Base-by-base conservation (phyloP, 2,329 filamentous ascomycete species). In the Alternaria conjuncta region DNA sequence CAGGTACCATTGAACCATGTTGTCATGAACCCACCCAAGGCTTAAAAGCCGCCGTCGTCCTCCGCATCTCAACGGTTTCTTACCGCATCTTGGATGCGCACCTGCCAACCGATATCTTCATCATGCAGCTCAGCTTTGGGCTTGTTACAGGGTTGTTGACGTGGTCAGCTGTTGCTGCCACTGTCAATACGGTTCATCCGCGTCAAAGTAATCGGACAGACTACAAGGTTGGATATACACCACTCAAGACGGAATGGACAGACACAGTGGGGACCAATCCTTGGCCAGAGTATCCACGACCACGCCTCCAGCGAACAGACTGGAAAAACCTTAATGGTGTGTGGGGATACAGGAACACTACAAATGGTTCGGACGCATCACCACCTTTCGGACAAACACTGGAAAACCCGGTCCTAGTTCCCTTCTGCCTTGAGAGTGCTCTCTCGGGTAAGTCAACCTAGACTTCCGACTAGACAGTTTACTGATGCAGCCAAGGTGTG, bases 301-400 rank as follows among this genome's bases (percentile, higher is more conserved):
- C 87, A 3, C 86, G 85, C 67, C 82, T 89, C 9, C 82, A 83
- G 36, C 84, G 87, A 5, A 79, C 85, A 5, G 70, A 78, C 6
- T 89, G 87, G 87, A 78, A 85, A 73, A 87, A 81, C 47, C 79
- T 89, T 6, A 88, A 89, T 61, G 87, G 87, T 0, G 82, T 89
- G 5, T 89, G 87, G 87, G 85, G 84, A 3, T 88, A 83, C 72
- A 80, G 81, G 44, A 78, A 80, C 67, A 83, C 82, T 0, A 72
- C 76, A 32, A 68, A 80, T 6, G 73, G 78, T 41, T 83, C 81
- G 6, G 69, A 83, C 21, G 69, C 80, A 4, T 74, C 61, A 20
- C 85, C 84, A 1, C 84, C 85, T 0, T 83, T 84, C 61, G 80
- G 80, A 1, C 75, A 83, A 60, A 74, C 72, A 2, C 76, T 86